Evolutionary conservation across 805 yeast species (phyloP).

Genomic region (Debaryomyces maramus): DNA sequence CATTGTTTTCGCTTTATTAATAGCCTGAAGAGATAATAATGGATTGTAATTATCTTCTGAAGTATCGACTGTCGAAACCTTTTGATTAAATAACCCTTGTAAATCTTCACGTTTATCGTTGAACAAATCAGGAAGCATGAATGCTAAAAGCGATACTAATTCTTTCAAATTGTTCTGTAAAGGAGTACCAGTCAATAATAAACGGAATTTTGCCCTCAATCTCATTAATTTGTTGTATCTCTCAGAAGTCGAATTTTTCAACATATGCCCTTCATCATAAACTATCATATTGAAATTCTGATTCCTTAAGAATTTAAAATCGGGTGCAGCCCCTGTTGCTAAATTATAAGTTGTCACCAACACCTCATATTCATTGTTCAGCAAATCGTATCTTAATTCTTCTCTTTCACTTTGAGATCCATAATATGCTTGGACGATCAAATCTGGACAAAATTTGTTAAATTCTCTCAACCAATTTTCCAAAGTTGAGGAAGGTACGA

Average conservation of each 20-base stretch:
- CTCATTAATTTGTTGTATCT: conserved; percentile 86
- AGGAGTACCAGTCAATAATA: conserved; percentile 94
- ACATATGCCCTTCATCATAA: conserved; percentile 97
- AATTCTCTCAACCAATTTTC: conserved; percentile 98
- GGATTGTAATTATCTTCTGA: conserved; percentile 62
- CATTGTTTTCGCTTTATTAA: conserved; percentile 91
- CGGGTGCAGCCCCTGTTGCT: conserved; percentile 84
- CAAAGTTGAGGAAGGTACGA: conserved; percentile 94
- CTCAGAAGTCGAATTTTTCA: conserved; percentile 86
- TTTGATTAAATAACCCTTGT: conserved; percentile 81
- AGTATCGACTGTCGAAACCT: conserved; percentile 64
- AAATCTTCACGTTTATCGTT: conserved; percentile 80
- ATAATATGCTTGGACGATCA: conserved; percentile 88
- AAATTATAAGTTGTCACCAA: conserved; percentile 91
- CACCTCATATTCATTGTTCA: conserved; percentile 70
- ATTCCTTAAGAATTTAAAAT: conserved; percentile 72
- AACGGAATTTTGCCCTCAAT: conserved; percentile 77
- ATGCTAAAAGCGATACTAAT: conserved; percentile 83
- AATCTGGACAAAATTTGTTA: conserved; percentile 77
- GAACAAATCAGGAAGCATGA: conserved; percentile 83
- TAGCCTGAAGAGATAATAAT: conserved; percentile 84
- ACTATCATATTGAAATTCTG: conserved; percentile 83
- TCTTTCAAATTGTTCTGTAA: conserved; percentile 90
- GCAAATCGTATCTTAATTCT: conserved; percentile 71
- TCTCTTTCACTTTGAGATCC: conserved; percentile 85